These are phyloP conservation scores for Trichoderma gracile DNA, from an alignment of 2,329 filamentous ascomycete genomes.

Conservation along the genomic window DNA sequence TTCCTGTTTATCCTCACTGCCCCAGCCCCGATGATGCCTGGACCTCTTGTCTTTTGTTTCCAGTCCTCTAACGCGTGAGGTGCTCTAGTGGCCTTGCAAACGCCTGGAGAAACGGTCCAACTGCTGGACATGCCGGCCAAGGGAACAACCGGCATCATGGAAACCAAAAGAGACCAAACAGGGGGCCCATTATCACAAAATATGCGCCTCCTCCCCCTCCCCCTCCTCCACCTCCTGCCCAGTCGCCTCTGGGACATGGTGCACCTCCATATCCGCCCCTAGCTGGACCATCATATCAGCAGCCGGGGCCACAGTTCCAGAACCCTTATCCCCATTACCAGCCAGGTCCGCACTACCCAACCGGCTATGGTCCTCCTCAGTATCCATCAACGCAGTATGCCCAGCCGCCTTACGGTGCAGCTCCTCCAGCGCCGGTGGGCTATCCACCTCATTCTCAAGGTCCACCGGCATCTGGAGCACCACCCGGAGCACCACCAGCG, in stretches of 20 bases:
- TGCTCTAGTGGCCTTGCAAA: conserved; percentile 37
- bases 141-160: conserved; percentile 34
- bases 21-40: background rate
- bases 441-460: conserved; percentile 26
- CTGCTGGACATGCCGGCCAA: conserved; percentile 31
- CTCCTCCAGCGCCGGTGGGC: conserved; percentile 27
- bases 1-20: background rate
- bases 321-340: conserved; percentile 32
- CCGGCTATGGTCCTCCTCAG: conserved; percentile 33
- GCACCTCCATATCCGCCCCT: conserved; percentile 32
- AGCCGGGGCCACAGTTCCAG: conserved; percentile 32
- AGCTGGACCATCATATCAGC: conserved; percentile 32
- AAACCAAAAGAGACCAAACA: conserved; percentile 38
- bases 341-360: conserved; percentile 31
- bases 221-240: conserved; percentile 1
- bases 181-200: conserved; percentile 41
- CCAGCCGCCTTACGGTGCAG: conserved; percentile 29
- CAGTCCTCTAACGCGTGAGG: conserved; percentile 21
- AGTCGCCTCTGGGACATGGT: conserved; percentile 24
- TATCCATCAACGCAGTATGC: conserved; percentile 33
- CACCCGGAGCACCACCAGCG: conserved; percentile 3
- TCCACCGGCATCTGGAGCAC: conserved; percentile 13
- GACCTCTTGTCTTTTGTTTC: background rate
- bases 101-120: conserved; percentile 41
- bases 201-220: conserved; percentile 35